Conservation (phyloP, 2,329 filamentous ascomycete genomes). For the Tothia fuscella region DNA sequence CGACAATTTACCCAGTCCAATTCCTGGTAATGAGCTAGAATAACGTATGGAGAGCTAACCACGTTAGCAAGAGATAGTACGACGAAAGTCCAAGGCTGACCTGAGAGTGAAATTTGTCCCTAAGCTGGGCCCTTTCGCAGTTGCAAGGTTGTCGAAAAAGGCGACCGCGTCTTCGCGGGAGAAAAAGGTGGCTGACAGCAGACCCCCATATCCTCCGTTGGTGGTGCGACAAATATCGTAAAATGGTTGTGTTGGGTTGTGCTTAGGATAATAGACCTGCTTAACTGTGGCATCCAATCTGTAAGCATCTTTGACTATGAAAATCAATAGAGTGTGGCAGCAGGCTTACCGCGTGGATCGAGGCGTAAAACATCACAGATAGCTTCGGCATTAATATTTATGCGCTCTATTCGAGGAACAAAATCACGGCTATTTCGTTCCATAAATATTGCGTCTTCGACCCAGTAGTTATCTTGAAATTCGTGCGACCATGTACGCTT, state of each 20-base stretch:
- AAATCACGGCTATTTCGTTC: constrained; percentile 96
- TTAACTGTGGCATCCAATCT: constrained; percentile 43
- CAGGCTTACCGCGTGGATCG: constrained; percentile 38
- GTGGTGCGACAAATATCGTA: constrained; percentile 71
- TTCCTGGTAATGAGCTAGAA: constrained; percentile 85
- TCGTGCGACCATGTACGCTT: constrained; percentile 52
- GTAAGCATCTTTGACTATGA: neutral
- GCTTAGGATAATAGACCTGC: constrained; percentile 77
- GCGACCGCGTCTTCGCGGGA: constrained; percentile 56
- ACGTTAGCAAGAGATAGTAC: neutral
- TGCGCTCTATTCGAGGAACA: constrained; percentile 64
- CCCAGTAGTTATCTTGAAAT: constrained; percentile 87
- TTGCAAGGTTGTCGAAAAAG: constrained; percentile 79
- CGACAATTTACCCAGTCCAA: constrained; percentile 67
- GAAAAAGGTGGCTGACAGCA: constrained; percentile 75
- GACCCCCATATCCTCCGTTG: constrained; percentile 74
- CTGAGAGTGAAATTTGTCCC: constrained; percentile 92
- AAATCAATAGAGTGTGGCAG: neutral
- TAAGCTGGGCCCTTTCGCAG: constrained; percentile 84
- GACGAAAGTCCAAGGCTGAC: constrained; percentile 17
- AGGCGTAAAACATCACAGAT: constrained; percentile 60
- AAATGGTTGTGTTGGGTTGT: constrained; percentile 51
- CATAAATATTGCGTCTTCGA: constrained; percentile 86
- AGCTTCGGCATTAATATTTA: constrained; percentile 75
- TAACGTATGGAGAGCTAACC: constrained; percentile 67